Conservation (phyloP, 306 rosid genomes). For the Quercus parvula region DNA sequence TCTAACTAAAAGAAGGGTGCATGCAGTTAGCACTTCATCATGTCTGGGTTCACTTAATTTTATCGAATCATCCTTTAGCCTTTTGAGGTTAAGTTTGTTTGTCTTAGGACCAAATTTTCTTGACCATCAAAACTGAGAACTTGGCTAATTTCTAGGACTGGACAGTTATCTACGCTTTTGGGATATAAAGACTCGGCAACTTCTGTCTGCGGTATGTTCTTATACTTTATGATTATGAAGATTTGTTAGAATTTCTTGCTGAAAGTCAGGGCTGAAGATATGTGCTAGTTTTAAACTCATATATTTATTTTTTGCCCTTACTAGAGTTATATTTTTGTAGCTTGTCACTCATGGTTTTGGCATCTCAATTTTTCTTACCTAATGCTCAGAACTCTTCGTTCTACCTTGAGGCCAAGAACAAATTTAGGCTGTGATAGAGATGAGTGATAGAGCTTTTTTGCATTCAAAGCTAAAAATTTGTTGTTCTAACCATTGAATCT, state of each 20-base stretch:
- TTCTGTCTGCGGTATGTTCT: constrained; percentile 75
- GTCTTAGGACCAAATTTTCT: background rate
- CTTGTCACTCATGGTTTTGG: too few species aligned
- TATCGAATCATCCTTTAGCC: constrained; percentile 15
- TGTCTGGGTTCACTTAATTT: constrained; percentile 4
- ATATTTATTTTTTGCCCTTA: too few species aligned
- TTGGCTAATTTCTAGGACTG: constrained; percentile 52
- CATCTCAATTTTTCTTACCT: too few species aligned
- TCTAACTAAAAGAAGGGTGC: background rate
- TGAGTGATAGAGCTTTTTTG: too few species aligned
- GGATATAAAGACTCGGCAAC: constrained; percentile 80
- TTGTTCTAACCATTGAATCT: background rate
- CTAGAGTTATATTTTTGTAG: too few species aligned
- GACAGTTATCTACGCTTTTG: constrained; percentile 86
- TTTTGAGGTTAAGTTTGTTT: background rate
- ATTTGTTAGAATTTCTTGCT: constrained; percentile 1
- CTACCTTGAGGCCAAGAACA: too few species aligned
- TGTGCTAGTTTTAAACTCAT: too few species aligned
- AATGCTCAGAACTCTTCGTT: too few species aligned
- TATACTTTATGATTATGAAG: background rate
- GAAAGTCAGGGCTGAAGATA: background rate
- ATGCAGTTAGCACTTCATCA: background rate
- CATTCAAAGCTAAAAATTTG: too few species aligned
- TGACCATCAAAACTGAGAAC: constrained; percentile 12
- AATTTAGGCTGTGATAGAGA: too few species aligned